Percentiles rank a stretch among this genome's conserved stretches.
phyloP scores from a whole-genome alignment of 177 flowering plant species.

The Vitis hybrid region DNA sequence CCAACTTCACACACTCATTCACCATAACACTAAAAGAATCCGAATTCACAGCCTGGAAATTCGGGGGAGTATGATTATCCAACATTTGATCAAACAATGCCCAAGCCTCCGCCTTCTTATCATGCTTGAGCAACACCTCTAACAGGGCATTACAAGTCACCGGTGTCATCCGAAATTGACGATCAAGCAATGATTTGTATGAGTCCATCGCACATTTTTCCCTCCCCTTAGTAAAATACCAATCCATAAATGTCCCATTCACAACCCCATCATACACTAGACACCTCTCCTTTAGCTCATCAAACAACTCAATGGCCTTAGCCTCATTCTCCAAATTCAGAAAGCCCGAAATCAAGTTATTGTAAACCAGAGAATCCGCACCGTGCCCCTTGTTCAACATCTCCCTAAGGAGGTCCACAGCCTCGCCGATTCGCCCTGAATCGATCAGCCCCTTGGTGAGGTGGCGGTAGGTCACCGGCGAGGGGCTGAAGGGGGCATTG shows the following conservation, averaged over 20 bases:
- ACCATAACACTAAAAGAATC: conserved; percentile 78
- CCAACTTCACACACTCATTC: conserved; percentile 62
- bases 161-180: conserved; percentile 63
- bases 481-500: conserved; percentile 80
- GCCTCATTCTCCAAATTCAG: conserved; percentile 56
- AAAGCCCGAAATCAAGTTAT: conserved; percentile 70
- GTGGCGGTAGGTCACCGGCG: conserved; percentile 69
- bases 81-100: conserved; percentile 73
- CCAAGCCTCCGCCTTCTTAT: conserved; percentile 58
- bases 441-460: conserved; percentile 79
- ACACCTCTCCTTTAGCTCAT: conserved; percentile 78
- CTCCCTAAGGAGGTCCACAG: conserved; percentile 64
- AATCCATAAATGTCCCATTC: conserved; percentile 74
- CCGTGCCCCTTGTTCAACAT: conserved; percentile 82
- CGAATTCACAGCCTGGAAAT: conserved; percentile 62
- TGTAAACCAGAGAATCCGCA: conserved; percentile 82
- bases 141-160: conserved; percentile 72
- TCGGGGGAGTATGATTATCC: conserved; percentile 73
- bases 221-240: conserved; percentile 61
- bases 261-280: conserved; percentile 74
- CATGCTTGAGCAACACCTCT: conserved; percentile 61
- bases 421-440: conserved; percentile 59
- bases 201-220: conserved; percentile 81
- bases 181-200: conserved; percentile 48
- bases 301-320: conserved; percentile 76